Conservation (phyloP, 1,139 yeast genomes). For the Yamadazyma taylorii region DNA sequence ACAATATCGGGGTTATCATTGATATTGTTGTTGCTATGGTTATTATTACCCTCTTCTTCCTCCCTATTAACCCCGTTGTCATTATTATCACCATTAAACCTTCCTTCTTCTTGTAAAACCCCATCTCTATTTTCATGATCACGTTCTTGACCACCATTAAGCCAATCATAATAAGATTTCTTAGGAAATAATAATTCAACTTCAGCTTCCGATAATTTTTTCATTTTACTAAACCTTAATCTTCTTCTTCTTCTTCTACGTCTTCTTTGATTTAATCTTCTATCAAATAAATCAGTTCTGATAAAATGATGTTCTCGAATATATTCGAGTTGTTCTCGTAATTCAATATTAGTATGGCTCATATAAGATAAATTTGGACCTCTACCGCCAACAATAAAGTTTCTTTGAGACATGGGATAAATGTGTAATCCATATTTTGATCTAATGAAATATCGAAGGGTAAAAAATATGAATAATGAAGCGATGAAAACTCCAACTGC, state of each 20-base stretch:
- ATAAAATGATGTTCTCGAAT: slow-evolving; percentile 32
- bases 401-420: slow-evolving; percentile 35
- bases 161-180: slow-evolving; percentile 61
- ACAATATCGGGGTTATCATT: slow-evolving; percentile 4
- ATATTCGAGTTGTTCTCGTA: slow-evolving; percentile 38
- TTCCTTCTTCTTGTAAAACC: slow-evolving; percentile 35
- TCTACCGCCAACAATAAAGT: slow-evolving; percentile 12
- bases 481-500: slow-evolving; percentile 64
- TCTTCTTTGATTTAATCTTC: slow-evolving; percentile 21
- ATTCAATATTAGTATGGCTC: slow-evolving; percentile 25
- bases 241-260: slow-evolving; percentile 37
- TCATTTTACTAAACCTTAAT: slow-evolving; percentile 46
- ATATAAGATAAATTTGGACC: slow-evolving; percentile 8
- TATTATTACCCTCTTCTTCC: slow-evolving; percentile 7
- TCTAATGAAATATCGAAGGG: slow-evolving; percentile 57
- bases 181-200: slow-evolving; percentile 68
- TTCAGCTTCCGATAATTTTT: slow-evolving; percentile 57
- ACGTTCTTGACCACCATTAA: slow-evolving; percentile 53
- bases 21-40: too few relatives aligned
- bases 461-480: slow-evolving; percentile 53
- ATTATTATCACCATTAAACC: slow-evolving; percentile 3
- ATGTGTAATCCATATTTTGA: slow-evolving; percentile 56
- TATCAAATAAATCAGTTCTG: slow-evolving; percentile 32
- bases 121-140: slow-evolving; percentile 36
- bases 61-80: slow-evolving; percentile 5